These are phyloP conservation scores for Leucogyrophana mollusca DNA, from an alignment of 768 basidiomycete species.

Conservation along the genomic window DNA sequence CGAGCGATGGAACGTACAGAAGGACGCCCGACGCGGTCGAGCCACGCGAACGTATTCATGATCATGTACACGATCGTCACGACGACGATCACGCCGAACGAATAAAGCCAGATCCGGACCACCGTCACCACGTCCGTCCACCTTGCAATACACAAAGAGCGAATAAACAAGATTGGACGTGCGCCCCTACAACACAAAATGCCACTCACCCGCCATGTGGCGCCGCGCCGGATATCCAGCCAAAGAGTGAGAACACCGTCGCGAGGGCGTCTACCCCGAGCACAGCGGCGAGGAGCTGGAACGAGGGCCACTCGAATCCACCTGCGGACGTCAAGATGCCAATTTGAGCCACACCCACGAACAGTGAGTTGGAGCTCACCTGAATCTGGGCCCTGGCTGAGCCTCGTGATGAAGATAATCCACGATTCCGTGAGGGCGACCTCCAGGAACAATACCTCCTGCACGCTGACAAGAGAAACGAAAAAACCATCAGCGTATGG, in stretches of 20 bases:
- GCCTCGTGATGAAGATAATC: conserved; percentile 30
- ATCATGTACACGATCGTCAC: conserved; percentile 34
- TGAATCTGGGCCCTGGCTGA: conserved; percentile 4
- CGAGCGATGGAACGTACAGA: conserved; percentile 15
- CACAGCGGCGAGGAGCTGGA: conserved; percentile 39
- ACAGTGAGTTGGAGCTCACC: conserved; percentile 13
- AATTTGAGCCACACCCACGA: not conserved
- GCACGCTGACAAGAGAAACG: conserved; percentile 22
- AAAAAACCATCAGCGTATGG: no score
- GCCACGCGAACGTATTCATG: conserved; percentile 36
- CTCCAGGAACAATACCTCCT: conserved; percentile 46
- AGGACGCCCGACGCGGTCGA: conserved; percentile 37
- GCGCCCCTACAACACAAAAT: no score
- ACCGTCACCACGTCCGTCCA: conserved; percentile 40
- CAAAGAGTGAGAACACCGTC: conserved; percentile 37
- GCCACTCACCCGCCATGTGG: conserved; percentile 23
- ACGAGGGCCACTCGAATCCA: conserved; percentile 34
- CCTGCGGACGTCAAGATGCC: conserved; percentile 2
- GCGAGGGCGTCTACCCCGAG: conserved; percentile 42
- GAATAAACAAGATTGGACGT: no score
- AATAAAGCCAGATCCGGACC: conserved; percentile 39
- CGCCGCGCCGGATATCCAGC: conserved; percentile 40
- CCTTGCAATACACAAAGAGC: conserved; percentile 13
- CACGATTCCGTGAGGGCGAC: conserved; percentile 48
- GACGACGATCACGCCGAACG: conserved; percentile 38